phyloP scores from a whole-genome alignment of 305 asterid genomes.

The Fraxinus greggii region DNA sequence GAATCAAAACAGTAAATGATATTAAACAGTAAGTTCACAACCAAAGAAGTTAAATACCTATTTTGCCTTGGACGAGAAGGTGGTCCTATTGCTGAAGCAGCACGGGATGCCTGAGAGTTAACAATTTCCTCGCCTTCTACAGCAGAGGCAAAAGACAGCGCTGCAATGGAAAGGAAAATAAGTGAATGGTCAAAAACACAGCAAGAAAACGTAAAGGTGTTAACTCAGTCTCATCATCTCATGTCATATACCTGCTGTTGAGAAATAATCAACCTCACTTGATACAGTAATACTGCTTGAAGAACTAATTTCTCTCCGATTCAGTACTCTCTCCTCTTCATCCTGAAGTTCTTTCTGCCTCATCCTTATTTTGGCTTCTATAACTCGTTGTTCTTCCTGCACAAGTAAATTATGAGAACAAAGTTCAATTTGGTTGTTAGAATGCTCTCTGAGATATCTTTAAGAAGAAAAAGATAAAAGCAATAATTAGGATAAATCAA shows the following conservation, averaged over 20 bases:
- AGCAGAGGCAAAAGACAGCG: constrained; percentile 59
- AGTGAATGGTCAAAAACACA: constrained; percentile 1
- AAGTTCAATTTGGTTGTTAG: constrained; percentile 16
- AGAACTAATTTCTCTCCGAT: constrained; percentile 57
- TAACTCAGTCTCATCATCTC: constrained; percentile 7
- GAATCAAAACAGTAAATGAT: not conserved
- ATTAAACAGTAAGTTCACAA: constrained; percentile 6
- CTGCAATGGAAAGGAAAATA: constrained; percentile 33
- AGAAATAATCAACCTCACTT: constrained; percentile 53
- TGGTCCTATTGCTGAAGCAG: constrained; percentile 46
- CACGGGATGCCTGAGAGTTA: constrained; percentile 45
- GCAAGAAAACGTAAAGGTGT: constrained; percentile 5
- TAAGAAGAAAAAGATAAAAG: constrained; percentile 1
- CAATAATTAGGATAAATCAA: not conserved
- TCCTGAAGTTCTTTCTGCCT: constrained; percentile 89
- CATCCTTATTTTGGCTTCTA: constrained; percentile 97
- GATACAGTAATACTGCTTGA: constrained; percentile 56
- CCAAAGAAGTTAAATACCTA: constrained; percentile 43
- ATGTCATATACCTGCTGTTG: constrained; percentile 59
- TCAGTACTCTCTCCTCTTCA: constrained; percentile 69
- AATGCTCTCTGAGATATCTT: constrained; percentile 10
- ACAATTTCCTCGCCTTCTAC: constrained; percentile 61
- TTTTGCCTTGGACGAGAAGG: constrained; percentile 59
- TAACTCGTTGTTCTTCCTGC: constrained; percentile 94
- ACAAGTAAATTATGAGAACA: not conserved